phyloP scores from a whole-genome alignment of 192 early-diverging fungal genomes.

The Chytriomyces sp. region DNA sequence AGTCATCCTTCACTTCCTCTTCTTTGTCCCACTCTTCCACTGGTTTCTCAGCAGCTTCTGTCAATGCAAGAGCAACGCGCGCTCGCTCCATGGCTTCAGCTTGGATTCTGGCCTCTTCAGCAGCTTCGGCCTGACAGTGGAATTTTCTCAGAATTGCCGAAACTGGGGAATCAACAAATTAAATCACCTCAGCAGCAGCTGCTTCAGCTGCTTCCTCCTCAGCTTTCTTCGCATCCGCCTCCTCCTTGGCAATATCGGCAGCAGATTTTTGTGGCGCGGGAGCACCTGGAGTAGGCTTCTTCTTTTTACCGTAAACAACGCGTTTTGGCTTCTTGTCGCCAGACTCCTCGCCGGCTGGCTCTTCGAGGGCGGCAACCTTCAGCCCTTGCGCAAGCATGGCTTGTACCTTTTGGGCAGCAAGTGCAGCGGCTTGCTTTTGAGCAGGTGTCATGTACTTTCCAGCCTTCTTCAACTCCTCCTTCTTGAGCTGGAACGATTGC shows the following conservation, averaged over 20 bases:
- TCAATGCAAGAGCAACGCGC: slow-evolving; percentile 13
- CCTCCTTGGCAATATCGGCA: slow-evolving; percentile 11
- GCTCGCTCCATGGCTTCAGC: slow-evolving; percentile 37
- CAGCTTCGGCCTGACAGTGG: slow-evolving; percentile 23
- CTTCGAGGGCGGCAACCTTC: slow-evolving; percentile 72
- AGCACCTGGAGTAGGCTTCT: slow-evolving; percentile 62
- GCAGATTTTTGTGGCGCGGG: slow-evolving; percentile 29
- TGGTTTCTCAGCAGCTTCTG: slow-evolving; percentile 32
- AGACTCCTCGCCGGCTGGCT: slow-evolving; percentile 36
- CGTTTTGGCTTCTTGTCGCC: slow-evolving; percentile 66
- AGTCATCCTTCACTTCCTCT: slow-evolving; percentile 64
- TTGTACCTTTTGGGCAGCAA: slow-evolving; percentile 71
- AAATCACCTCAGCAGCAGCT: slow-evolving; percentile 19
- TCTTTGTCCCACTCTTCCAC: slow-evolving; percentile 21
- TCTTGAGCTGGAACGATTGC: slow-evolving; percentile 62
- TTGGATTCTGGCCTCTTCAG: slow-evolving; percentile 33
- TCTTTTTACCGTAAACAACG: slow-evolving; percentile 76
- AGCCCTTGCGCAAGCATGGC: slow-evolving; percentile 74
- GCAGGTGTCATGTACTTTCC: slow-evolving; percentile 93
- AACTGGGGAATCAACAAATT: background rate
- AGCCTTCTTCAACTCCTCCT: slow-evolving; percentile 85
- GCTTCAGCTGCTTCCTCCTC: slow-evolving; percentile 33
- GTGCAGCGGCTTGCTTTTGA: slow-evolving; percentile 84
- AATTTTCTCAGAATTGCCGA: background rate
- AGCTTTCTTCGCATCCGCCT: slow-evolving; percentile 18